phyloP scores from a whole-genome alignment of 805 yeast genomes.

The Wickerhamomyces chambardii region DNA sequence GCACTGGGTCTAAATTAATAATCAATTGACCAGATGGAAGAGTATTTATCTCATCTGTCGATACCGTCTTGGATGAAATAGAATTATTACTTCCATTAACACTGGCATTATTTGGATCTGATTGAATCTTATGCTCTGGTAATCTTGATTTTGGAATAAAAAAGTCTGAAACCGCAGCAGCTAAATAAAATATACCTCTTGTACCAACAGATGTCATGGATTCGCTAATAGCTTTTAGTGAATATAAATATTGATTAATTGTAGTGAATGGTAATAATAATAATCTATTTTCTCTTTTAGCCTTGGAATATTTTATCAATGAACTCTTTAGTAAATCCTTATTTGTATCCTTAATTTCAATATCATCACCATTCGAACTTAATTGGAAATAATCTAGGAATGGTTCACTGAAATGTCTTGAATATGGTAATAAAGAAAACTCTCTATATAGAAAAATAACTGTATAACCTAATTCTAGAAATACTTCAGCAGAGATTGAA shows the following conservation, averaged over 20 bases:
- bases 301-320: slow-evolving; percentile 41
- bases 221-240: slow-evolving; percentile 59
- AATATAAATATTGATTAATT: slow-evolving; percentile 87
- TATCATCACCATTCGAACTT: slow-evolving; percentile 39
- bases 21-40: slow-evolving; percentile 53
- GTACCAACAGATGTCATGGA: slow-evolving; percentile 45
- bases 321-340: slow-evolving; percentile 52
- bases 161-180: slow-evolving; percentile 97
- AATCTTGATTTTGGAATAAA: slow-evolving; percentile 79
- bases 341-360: slow-evolving; percentile 53
- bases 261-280: slow-evolving; percentile 85
- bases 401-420: slow-evolving; percentile 82
- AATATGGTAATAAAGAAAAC: slow-evolving; percentile 84
- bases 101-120: slow-evolving; percentile 44
- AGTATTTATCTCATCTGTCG: slow-evolving; percentile 5
- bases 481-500: slow-evolving; percentile 90
- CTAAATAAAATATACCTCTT: slow-evolving; percentile 71
- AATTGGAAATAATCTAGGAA: slow-evolving; percentile 73
- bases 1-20: slow-evolving; percentile 90
- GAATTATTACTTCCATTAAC: no score
- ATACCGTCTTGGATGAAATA: no score
- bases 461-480: slow-evolving; percentile 78
- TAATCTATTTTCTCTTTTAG: slow-evolving; percentile 21
- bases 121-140: slow-evolving; percentile 94
- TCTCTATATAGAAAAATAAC: slow-evolving; percentile 91